Evolutionary conservation across 176 grass and related monocot species (phyloP), one percentile per base, ranked within the genome.

Genomic region (Musa schizocarpa): DNA sequence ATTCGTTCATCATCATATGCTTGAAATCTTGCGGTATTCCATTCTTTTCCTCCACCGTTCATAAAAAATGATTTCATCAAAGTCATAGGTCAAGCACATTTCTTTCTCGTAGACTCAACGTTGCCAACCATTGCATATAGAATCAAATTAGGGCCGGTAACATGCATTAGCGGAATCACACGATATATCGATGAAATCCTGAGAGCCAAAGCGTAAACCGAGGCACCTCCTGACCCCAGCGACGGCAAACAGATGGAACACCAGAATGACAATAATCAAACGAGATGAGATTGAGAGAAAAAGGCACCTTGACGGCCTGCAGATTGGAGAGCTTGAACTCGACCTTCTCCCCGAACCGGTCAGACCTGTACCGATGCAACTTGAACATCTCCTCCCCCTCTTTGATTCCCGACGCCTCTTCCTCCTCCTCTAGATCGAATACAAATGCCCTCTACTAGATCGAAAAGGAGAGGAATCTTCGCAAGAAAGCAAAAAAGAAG

Each of bases 261-360:
- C 57, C 14, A 17, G 17, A 62, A n/a, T 8, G 10, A 49, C 4
- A n/a, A 73, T 6, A 2, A 10, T 77, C 13, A 70, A 79, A 54
- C 52, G 17, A 20, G n/a, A 25, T n/a, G 11, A 73, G n/a, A 10
- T n/a, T 11, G 19, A n/a, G 14, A 64, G 52, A 13, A 57, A 57
- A 83, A 24, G 72, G 76, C 73, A 98, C 94, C 90, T 98, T 82
- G 67, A 81, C 69, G 51, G 84, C 82, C 71, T 79, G 82, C 72
- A 93, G 85, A 78, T 77, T 65, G 64, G 90, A 89, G 84, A 98
- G 88, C 65, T 84, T 91, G 86, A 98, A 98, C 76, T 98, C 88
- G 52, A 93, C 43, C 81, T 84, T 87, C 67, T 85, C 82, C 64
- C 85, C 76, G 14, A 55, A 71, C 26, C 75, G 78, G 59, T 90